A percentile compares a stretch with the other conserved stretches of the same genome.
These are phyloP conservation scores for Zizania latifolia DNA, from an alignment of 176 grass and related monocot species.

Conservation along the genomic window DNA sequence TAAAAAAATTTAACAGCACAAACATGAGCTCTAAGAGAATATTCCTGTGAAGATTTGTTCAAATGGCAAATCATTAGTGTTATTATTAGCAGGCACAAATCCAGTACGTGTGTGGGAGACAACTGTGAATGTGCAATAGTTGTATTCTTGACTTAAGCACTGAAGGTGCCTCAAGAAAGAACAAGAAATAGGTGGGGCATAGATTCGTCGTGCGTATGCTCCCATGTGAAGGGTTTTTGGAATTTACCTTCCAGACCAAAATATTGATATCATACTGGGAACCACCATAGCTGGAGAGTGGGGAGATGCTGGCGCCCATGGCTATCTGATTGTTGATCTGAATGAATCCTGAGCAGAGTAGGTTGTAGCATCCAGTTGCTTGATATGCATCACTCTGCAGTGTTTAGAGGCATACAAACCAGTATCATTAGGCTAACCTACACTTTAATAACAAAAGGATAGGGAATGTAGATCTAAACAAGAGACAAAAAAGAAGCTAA, in stretches of 20 bases:
- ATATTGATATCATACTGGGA: constrained; percentile 74
- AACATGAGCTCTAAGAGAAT: not conserved
- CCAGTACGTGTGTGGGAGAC: constrained; percentile 7
- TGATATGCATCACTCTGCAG: constrained; percentile 84
- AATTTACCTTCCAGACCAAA: constrained; percentile 86
- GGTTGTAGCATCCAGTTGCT: constrained; percentile 83
- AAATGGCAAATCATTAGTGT: not conserved
- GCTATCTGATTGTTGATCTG: constrained; percentile 81
- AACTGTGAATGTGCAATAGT: constrained; percentile 33
- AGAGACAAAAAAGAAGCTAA: constrained; percentile 19
- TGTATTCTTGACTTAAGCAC: constrained; percentile 35
- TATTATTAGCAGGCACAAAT: constrained; percentile 19
- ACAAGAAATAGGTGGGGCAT: too few relatives aligned
- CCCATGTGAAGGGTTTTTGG: constrained; percentile 54
- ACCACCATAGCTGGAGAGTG: constrained; percentile 61
- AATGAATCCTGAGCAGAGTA: constrained; percentile 80
- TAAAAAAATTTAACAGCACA: constrained; percentile 2
- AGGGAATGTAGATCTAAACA: constrained; percentile 27
- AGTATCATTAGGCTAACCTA: constrained; percentile 1
- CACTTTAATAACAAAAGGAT: not conserved
- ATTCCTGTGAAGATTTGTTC: constrained; percentile 16
- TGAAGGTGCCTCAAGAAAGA: constrained; percentile 33
- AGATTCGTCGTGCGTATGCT: constrained; percentile 36
- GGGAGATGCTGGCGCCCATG: constrained; percentile 77
- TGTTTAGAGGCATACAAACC: constrained; percentile 33